phyloP scores from a whole-genome alignment of 2,329 filamentous ascomycete genomes.

The Calonectria ilicicola region DNA sequence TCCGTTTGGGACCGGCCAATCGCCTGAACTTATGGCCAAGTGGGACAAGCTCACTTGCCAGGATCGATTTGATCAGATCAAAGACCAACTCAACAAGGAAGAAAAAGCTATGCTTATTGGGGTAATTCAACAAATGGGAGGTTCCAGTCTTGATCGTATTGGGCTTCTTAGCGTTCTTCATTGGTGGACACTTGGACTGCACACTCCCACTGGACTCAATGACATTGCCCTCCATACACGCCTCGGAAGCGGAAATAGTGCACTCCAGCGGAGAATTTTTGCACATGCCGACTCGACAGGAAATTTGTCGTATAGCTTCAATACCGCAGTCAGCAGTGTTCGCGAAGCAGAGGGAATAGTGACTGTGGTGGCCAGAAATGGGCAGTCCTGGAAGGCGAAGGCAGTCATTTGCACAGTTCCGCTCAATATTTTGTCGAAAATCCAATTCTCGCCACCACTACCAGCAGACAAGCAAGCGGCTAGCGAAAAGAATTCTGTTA shows the following conservation, averaged over 20 bases:
- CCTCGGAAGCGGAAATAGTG: constrained; percentile 15
- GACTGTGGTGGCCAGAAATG: background rate
- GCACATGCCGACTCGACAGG: constrained; percentile 8
- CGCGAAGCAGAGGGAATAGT: background rate
- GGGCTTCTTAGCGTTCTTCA: constrained; percentile 8
- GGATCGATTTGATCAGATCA: constrained; percentile 44
- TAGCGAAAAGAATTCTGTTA: background rate
- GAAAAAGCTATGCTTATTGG: constrained; percentile 11
- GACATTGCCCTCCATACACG: constrained; percentile 20
- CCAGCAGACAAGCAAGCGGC: constrained; percentile 3
- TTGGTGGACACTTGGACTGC: constrained; percentile 20
- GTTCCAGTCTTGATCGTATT: background rate
- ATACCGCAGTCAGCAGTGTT: background rate
- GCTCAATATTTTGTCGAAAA: constrained; percentile 12
- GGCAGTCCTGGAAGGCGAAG: constrained; percentile 12
- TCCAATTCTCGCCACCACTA: constrained; percentile 19
- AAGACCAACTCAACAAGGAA: constrained; percentile 38
- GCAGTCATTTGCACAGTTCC: constrained; percentile 19
- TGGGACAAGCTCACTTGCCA: constrained; percentile 42
- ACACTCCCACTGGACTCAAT: constrained; percentile 9
- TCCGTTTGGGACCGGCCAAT: constrained; percentile 28
- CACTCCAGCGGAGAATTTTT: constrained; percentile 22
- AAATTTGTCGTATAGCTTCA: constrained; percentile 18
- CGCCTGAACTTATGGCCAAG: constrained; percentile 36
- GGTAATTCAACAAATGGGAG: constrained; percentile 14